Percentiles rank a stretch among this genome's conserved stretches.
Evolutionary conservation across 2,329 filamentous ascomycete species (phyloP).

Genomic region (Helicocarpus griseus): DNA sequence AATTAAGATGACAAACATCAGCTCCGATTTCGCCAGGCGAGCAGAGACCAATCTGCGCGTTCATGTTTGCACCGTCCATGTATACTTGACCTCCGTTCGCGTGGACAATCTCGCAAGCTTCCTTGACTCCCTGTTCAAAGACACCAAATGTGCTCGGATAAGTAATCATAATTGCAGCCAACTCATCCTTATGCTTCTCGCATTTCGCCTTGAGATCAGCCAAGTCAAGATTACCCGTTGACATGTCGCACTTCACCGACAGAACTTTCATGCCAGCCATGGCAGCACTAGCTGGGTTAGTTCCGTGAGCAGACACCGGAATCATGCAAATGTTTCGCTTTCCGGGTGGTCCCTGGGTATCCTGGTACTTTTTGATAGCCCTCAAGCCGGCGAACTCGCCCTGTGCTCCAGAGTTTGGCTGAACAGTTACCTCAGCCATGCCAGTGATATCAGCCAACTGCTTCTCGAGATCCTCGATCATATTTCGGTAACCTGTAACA

Average conservation of each 20-base stretch:
- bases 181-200: slow-evolving; percentile 72
- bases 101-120: slow-evolving; percentile 78
- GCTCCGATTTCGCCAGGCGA: slow-evolving; percentile 92
- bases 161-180: slow-evolving; percentile 92
- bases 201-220: slow-evolving; percentile 79
- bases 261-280: slow-evolving; percentile 96
- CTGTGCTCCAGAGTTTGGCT: slow-evolving; percentile 93
- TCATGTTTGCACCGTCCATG: slow-evolving; percentile 99
- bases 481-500: slow-evolving; percentile 56
- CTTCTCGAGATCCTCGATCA: slow-evolving; percentile 63
- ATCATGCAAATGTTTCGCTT: slow-evolving; percentile 87
- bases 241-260: slow-evolving; percentile 77
- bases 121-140: slow-evolving; percentile 81
- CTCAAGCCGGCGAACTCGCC: slow-evolving; percentile 88
- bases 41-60: slow-evolving; percentile 91
- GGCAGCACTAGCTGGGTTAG: slow-evolving; percentile 87
- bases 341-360: slow-evolving; percentile 50
- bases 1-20: slow-evolving; percentile 92
- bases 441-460: slow-evolving; percentile 78
- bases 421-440: slow-evolving; percentile 79
- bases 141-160: slow-evolving; percentile 94
- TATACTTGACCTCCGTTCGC: slow-evolving; percentile 85
- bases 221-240: slow-evolving; percentile 83
- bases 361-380: slow-evolving; percentile 75
- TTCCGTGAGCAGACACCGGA: slow-evolving; percentile 88